Evolutionary conservation across 805 yeast species (phyloP).

Genomic region (Grigorovia transvaalensis): DNA sequence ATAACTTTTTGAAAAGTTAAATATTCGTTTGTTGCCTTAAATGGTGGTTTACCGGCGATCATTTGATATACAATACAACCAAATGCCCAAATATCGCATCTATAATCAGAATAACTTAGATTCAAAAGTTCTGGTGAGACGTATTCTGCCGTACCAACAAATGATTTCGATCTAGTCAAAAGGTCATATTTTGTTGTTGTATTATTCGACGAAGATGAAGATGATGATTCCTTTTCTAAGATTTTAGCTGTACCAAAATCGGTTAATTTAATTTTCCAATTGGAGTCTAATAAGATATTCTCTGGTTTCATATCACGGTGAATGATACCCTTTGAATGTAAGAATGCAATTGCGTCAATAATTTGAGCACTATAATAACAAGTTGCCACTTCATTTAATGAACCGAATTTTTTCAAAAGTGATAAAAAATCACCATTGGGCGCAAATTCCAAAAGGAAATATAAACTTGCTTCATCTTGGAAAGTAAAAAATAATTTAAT

Average conservation of each 20-base stretch:
- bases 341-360: conserved; percentile 57
- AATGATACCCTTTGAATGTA: conserved; percentile 67
- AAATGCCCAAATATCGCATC: conserved; percentile 98
- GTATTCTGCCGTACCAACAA: conserved; percentile 80
- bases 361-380: conserved; percentile 64
- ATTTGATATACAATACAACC: conserved; percentile 93
- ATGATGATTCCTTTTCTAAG: conserved; percentile 35
- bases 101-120: conserved; percentile 72
- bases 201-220: conserved; percentile 18
- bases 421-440: conserved; percentile 67
- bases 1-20: conserved; percentile 73
- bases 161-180: conserved; percentile 63
- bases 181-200: conserved; percentile 44
- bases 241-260: conserved; percentile 81
- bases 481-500: conserved; percentile 66
- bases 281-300: conserved; percentile 55
- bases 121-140: conserved; percentile 74
- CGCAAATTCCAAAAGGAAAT: conserved; percentile 71
- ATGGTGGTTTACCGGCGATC: conserved; percentile 88
- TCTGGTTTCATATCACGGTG: conserved; percentile 83
- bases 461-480: conserved; percentile 64
- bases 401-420: conserved; percentile 57
- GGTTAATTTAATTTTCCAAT: conserved; percentile 56
- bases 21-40: conserved; percentile 75
- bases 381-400: conserved; percentile 59